Evolutionary conservation across 345 rosid species (phyloP).

Genomic region (Gossypium anomalum): DNA sequence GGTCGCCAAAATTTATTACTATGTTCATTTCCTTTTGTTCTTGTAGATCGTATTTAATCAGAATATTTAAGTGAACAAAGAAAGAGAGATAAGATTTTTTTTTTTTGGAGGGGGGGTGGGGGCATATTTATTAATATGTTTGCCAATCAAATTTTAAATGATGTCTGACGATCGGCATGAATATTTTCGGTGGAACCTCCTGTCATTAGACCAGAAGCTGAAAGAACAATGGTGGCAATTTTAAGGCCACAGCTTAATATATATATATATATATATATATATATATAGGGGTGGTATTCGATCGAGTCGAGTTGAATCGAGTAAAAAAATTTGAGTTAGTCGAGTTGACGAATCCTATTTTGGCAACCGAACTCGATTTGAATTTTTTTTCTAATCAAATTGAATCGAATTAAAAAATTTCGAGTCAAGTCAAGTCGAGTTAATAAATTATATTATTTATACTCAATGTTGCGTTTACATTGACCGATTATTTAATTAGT

Average conservation of each 20-base stretch:
- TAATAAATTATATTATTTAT: too few relatives aligned
- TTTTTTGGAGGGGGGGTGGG: not conserved
- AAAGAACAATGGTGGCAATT: constrained; percentile 13
- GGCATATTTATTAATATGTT: not conserved
- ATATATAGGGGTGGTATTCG: too few relatives aligned
- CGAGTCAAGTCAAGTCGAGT: too few relatives aligned
- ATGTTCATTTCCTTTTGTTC: not conserved
- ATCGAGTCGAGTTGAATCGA: too few relatives aligned
- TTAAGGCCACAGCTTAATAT: constrained; percentile 2
- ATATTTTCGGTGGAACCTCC: constrained; percentile 12
- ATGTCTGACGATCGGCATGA: constrained; percentile 9
- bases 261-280: not conserved
- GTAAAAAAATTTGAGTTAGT: too few relatives aligned
- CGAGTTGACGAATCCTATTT: too few relatives aligned
- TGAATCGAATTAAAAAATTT: too few relatives aligned
- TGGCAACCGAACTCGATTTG: too few relatives aligned
- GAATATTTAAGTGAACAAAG: not conserved
- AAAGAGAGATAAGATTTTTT: not conserved
- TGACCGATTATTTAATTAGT: too few relatives aligned
- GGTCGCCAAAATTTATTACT: not conserved
- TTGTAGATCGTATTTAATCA: not conserved
- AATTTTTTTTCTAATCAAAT: too few relatives aligned
- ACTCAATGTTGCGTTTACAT: too few relatives aligned
- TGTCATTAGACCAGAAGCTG: constrained; percentile 6
- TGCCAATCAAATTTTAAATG: constrained; percentile 7